Conservation (phyloP, 176 grass and related monocot species). For the Eremochloa ophiuroides region DNA sequence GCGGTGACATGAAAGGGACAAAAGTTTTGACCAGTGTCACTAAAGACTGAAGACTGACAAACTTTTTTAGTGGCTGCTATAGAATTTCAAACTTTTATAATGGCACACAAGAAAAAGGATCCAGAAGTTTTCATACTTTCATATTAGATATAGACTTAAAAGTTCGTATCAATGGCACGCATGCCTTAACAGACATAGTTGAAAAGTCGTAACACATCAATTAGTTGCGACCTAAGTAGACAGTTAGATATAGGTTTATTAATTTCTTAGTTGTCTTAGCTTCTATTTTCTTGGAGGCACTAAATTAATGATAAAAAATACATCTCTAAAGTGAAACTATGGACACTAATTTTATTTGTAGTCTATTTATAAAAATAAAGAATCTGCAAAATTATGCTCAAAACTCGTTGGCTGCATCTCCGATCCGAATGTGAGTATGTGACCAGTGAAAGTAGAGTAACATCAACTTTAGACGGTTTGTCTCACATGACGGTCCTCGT, state of each 20-base stretch:
- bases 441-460: neutral
- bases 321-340: neutral
- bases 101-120: too few species aligned
- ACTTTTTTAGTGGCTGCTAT: too few species aligned
- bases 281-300: neutral
- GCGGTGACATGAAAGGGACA: too few species aligned
- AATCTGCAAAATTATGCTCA: neutral
- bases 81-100: too few species aligned
- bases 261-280: neutral
- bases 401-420: neutral
- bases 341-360: neutral
- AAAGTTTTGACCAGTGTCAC: too few species aligned
- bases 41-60: too few species aligned
- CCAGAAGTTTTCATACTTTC: too few species aligned
- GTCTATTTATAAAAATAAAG: neutral
- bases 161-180: too few species aligned
- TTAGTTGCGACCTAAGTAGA: neutral
- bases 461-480: slow-evolving; percentile 32
- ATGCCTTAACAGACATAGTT: too few species aligned
- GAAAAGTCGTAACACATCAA: neutral
- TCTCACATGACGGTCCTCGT: slow-evolving; percentile 26
- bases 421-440: neutral
- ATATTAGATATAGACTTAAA: too few species aligned
- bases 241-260: neutral
- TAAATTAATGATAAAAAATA: neutral